Conservation (phyloP, 2,329 filamentous ascomycete genomes). For the Sporothrix variecibatus region DNA sequence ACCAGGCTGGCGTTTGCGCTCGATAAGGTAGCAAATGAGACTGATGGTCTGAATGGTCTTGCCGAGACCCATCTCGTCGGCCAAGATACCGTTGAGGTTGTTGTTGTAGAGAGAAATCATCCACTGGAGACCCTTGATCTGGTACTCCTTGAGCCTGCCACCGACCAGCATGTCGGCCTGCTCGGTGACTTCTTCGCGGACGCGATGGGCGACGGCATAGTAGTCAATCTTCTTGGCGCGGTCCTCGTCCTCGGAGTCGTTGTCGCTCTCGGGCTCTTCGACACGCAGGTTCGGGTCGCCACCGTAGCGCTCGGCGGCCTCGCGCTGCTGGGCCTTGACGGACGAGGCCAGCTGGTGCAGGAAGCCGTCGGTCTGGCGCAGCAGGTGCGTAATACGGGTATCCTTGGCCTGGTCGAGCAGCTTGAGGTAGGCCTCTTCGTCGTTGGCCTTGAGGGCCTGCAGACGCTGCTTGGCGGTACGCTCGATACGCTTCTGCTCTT, state of each 20-base stretch:
- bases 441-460: slow-evolving; percentile 96
- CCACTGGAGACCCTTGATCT: slow-evolving; percentile 98
- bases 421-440: slow-evolving; percentile 98
- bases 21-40: slow-evolving; percentile 94
- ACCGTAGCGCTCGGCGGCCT: slow-evolving; percentile 76
- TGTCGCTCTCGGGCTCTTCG: slow-evolving; percentile 61
- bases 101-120: slow-evolving; percentile 99
- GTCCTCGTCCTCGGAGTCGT: slow-evolving; percentile 69
- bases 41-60: slow-evolving; percentile 99
- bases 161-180: slow-evolving; percentile 88
- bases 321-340: slow-evolving; percentile 90
- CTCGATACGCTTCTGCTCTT: slow-evolving; percentile 98
- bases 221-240: slow-evolving; percentile 88
- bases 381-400: slow-evolving; percentile 95
- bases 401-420: slow-evolving; percentile 98
- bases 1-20: slow-evolving; percentile 87
- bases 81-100: slow-evolving; percentile 97
- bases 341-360: slow-evolving; percentile 92
- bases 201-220: slow-evolving; percentile 94
- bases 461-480: slow-evolving; percentile 99
- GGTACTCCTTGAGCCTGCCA: slow-evolving; percentile 93
- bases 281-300: slow-evolving; percentile 61
- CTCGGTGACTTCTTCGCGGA: slow-evolving; percentile 85
- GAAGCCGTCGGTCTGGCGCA: slow-evolving; percentile 97
- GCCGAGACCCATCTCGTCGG: slow-evolving; percentile 99